Evolutionary conservation across 768 basidiomycete species (phyloP), one percentile per base, ranked within the genome.

Genomic region (Pleurotus djamor): DNA sequence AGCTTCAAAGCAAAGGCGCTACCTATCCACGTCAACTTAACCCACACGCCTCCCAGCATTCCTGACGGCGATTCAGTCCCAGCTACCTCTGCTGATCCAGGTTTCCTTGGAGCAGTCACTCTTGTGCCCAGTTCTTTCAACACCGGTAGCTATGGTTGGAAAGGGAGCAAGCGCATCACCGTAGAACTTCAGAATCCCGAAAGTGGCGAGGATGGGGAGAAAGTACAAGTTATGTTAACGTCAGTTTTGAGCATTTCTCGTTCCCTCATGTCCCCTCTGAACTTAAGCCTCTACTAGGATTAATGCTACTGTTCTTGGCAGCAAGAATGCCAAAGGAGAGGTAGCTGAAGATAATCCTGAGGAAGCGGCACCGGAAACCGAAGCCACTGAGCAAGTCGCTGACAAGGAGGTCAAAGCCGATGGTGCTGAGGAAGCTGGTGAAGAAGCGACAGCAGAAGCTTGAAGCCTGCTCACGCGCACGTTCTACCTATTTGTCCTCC

Each of bases 91-190:
- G 71, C 68, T 3, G 91, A 91, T 70, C 76, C 83, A 32, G 90
- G 88, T 8, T 78, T 82, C 67, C 75, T 92, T 61, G 83, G 83
- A 13, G 78, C 72, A 44, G 68, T 86, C 17, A 80, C 81, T 0
- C 77, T 92, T 5, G 63, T 79, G 3, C 83, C 92, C 1, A 80
- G 72, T 59, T 76, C 81, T 41, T 92, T 94, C 71, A 66, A 76
- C 12, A 91, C 90, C 0, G 90, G 91, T 9, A 90, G 88, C 67
- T 91, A 88, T 68, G 92, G 92, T 14, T 94, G 92, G 92, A 93
- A 92, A 69, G 91, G 87, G 2, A 82, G 71, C 69, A 88, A 86
- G 69, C 81, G 85, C 28, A 71, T 92, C 60, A 79, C 76, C 1
- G 78, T 94, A 52, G 88, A 91, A 65, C 68, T 93, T 13, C 76